A percentile compares a stretch with the other conserved stretches of the same genome.
phyloP scores from a whole-genome alignment of 2,329 filamentous ascomycete species.

The Talaromyces sp. region DNA sequence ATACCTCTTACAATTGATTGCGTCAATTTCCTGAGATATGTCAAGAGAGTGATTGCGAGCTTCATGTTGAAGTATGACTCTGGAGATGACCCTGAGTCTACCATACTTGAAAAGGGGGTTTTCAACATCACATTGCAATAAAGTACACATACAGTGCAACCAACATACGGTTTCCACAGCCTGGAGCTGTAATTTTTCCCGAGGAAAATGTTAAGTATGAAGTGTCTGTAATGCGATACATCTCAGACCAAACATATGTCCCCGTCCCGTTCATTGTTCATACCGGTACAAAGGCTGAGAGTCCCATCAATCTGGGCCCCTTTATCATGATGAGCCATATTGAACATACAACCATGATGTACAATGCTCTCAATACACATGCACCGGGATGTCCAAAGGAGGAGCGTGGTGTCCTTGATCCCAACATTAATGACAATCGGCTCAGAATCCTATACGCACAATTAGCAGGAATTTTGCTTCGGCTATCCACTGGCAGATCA shows the following conservation, averaged over 20 bases:
- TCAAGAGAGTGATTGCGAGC: not conserved
- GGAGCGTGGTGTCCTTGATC: conserved; percentile 18
- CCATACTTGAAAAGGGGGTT: not conserved
- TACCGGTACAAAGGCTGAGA: not conserved
- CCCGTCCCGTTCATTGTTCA: not conserved
- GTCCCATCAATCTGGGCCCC: not conserved
- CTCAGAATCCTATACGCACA: not conserved
- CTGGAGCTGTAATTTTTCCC: not conserved
- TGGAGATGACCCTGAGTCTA: not conserved
- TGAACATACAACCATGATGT: conserved; percentile 12
- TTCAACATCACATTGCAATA: conserved; percentile 4
- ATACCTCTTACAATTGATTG: not conserved
- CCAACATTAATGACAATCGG: not conserved
- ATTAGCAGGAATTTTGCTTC: not conserved
- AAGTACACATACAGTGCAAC: not conserved
- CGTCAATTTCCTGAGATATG: not conserved
- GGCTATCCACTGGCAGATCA: not conserved
- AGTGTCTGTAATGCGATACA: not conserved
- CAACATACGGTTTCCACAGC: not conserved
- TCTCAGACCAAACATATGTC: not conserved
- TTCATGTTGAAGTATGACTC: not conserved
- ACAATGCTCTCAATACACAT: conserved; percentile 20
- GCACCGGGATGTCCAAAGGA: conserved; percentile 10
- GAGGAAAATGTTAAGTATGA: not conserved
- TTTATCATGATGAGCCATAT: conserved; percentile 40